phyloP scores from a whole-genome alignment of 176 grass and related monocot genomes.

The Tillandsia leiboldiana region DNA sequence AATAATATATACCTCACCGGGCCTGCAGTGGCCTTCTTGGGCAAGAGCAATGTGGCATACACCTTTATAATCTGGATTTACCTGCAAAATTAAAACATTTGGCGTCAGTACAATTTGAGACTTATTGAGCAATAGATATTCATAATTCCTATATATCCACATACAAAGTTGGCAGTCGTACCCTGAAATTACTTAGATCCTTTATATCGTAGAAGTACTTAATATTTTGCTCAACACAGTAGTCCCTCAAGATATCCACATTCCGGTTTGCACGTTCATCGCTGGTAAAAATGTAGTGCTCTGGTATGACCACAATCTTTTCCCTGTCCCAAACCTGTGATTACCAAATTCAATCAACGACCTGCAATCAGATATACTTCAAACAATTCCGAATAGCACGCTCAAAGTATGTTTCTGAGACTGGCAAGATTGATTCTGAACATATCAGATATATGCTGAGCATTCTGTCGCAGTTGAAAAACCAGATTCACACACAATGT shows the following conservation, averaged over 20 bases:
- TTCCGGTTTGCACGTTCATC: conserved; percentile 89
- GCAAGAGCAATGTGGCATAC: conserved; percentile 90
- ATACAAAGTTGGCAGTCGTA: conserved; percentile 2
- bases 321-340: conserved; percentile 74
- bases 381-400: neutral
- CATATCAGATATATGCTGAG: too few relatives aligned
- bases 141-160: neutral
- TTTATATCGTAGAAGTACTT: conserved; percentile 98
- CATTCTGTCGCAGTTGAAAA: too few relatives aligned
- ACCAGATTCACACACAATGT: too few relatives aligned
- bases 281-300: conserved; percentile 86
- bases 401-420: too few relatives aligned
- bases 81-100: conserved; percentile 33
- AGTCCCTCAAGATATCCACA: conserved; percentile 85
- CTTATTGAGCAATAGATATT: neutral
- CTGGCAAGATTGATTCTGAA: too few relatives aligned
- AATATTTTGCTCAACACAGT: conserved; percentile 65
- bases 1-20: conserved; percentile 56
- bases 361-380: neutral
- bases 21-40: conserved; percentile 93
- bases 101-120: conserved; percentile 1
- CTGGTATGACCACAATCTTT: conserved; percentile 90
- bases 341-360: neutral
- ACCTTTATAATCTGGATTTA: conserved; percentile 94
- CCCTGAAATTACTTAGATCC: conserved; percentile 68